Conservation (phyloP, 2,329 filamentous ascomycete genomes). For the Penicillium sp. region DNA sequence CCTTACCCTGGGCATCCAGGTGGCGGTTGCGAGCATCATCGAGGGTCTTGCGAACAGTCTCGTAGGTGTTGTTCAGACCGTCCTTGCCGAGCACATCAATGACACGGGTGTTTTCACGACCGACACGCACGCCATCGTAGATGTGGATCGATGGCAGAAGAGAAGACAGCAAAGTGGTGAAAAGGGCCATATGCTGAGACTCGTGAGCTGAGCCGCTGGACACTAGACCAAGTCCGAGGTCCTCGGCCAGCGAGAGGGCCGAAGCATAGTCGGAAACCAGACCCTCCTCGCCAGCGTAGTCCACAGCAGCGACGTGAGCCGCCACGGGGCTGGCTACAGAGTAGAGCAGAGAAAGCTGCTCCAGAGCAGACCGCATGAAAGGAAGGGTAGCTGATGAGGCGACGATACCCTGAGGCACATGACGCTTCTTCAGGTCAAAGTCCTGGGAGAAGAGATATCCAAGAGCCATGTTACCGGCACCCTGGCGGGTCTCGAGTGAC, state of each 20-base stretch:
- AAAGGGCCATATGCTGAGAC: conserved; percentile 91
- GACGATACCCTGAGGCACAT: conserved; percentile 86
- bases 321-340: conserved; percentile 89
- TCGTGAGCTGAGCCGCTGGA: conserved; percentile 85
- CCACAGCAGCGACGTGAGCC: conserved; percentile 85
- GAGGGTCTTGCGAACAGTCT: conserved; percentile 61
- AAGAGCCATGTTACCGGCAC: conserved; percentile 85
- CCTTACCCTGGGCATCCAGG: conserved; percentile 68
- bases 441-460: conserved; percentile 98
- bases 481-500: conserved; percentile 79
- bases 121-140: conserved; percentile 81
- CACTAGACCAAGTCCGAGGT: conserved; percentile 82
- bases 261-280: conserved; percentile 85
- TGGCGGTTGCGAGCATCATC: conserved; percentile 66
- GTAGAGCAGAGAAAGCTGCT: conserved; percentile 89
- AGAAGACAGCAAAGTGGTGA: conserved; percentile 75
- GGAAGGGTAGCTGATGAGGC: conserved; percentile 80
- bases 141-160: conserved; percentile 81
- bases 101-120: conserved; percentile 76
- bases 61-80: conserved; percentile 68
- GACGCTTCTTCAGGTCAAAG: conserved; percentile 86
- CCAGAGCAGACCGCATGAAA: conserved; percentile 76
- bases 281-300: conserved; percentile 70
- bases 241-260: conserved; percentile 77
- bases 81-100: conserved; percentile 76